These are phyloP conservation scores for Phylloporus rhodoxanthus DNA, from an alignment of 768 basidiomycete species.

Conservation along the genomic window DNA sequence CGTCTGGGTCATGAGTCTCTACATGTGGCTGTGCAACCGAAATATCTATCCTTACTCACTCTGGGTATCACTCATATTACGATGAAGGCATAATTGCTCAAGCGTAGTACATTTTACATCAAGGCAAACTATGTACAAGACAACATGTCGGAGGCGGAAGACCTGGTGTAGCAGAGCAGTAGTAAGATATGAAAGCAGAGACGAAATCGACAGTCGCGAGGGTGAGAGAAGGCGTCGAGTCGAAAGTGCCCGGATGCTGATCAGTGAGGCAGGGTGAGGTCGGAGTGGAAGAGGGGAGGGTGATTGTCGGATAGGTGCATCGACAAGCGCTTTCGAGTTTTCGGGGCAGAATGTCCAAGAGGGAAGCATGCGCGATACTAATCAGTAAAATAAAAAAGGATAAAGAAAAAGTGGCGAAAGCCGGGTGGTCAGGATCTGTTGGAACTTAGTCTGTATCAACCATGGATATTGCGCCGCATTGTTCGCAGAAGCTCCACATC, in stretches of 20 bases:
- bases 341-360: conserved; percentile 20
- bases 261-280: conserved; percentile 5
- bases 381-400: conserved; percentile 30
- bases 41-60: neutral
- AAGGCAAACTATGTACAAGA: conserved; percentile 25
- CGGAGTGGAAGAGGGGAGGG: conserved; percentile 7
- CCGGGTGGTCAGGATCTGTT: conserved; percentile 1
- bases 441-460: conserved; percentile 59
- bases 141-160: conserved; percentile 19
- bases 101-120: conserved; percentile 22
- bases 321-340: conserved; percentile 22
- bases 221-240: conserved; percentile 19
- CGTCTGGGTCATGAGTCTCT: conserved; percentile 54
- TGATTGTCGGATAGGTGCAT: conserved; percentile 19
- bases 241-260: conserved; percentile 16
- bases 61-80: neutral
- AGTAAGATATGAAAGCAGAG: conserved; percentile 15
- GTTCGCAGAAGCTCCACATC: conserved; percentile 87
- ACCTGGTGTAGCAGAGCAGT: conserved; percentile 20
- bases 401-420: conserved; percentile 17
- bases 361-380: conserved; percentile 20
- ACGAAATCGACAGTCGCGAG: conserved; percentile 15
- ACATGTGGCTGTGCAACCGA: conserved; percentile 21
- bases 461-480: conserved; percentile 86
- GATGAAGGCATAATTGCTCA: conserved; percentile 10